phyloP scores from a whole-genome alignment of 2,329 filamentous ascomycete genomes.

The Periconia digitata region DNA sequence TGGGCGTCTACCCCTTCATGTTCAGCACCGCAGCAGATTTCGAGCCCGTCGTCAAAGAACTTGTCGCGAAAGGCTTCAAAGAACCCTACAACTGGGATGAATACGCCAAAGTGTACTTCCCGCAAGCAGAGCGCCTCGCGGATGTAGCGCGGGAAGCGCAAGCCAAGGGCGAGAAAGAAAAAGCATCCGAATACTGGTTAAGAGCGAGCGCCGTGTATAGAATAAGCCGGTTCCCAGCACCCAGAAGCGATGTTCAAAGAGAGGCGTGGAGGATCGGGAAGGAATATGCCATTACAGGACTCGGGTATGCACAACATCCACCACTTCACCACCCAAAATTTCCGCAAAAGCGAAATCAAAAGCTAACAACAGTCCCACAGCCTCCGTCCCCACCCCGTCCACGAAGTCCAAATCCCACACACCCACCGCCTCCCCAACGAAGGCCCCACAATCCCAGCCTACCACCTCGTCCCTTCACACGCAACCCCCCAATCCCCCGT shows the following conservation, averaged over 20 bases:
- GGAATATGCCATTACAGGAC: constrained; percentile 60
- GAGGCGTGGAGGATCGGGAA: constrained; percentile 69
- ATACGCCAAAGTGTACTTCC: constrained; percentile 65
- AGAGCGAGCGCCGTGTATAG: constrained; percentile 62
- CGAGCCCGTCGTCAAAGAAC: constrained; percentile 64
- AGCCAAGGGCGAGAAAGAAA: constrained; percentile 50
- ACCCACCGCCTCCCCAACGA: constrained; percentile 54
- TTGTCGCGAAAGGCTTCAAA: constrained; percentile 64
- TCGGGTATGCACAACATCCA: constrained; percentile 33
- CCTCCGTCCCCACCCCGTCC: constrained; percentile 55
- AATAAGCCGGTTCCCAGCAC: constrained; percentile 69
- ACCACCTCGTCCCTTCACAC: constrained; percentile 61
- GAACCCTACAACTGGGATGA: constrained; percentile 64
- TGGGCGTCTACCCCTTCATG: constrained; percentile 73
- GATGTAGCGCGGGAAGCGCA: constrained; percentile 55
- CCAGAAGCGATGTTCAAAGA: constrained; percentile 54
- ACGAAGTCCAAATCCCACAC: constrained; percentile 65
- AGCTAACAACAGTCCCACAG: constrained; percentile 3
- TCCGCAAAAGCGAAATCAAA: not conserved
- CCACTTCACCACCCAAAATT: not conserved
- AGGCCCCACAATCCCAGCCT: constrained; percentile 61
- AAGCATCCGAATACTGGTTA: constrained; percentile 65
- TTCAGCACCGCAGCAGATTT: constrained; percentile 70
- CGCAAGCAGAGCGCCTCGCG: constrained; percentile 61
- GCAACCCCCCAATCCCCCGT: constrained; percentile 48